Evolutionary conservation across 257 asterid species (phyloP).

Genomic region (Solanum virginianum): DNA sequence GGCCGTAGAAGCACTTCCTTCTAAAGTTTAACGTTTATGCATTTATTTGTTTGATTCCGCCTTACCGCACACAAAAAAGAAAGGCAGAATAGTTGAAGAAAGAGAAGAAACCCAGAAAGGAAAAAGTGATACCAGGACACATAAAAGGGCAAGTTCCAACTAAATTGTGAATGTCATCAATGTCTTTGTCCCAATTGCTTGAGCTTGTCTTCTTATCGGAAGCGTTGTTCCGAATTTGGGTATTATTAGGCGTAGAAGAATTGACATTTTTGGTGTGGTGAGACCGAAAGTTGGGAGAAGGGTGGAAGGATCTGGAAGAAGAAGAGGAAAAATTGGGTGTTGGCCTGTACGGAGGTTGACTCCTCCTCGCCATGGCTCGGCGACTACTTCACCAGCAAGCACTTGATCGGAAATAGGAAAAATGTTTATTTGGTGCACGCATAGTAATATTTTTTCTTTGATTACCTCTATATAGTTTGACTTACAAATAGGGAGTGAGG

Average conservation of each 20-base stretch:
- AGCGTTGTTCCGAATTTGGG: neutral
- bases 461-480: no score
- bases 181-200: neutral
- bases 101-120: neutral
- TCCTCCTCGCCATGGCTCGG: neutral
- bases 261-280: neutral
- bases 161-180: slow-evolving; percentile 10
- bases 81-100: neutral
- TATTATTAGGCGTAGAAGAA: slow-evolving; percentile 2
- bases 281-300: neutral
- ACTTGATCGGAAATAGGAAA: neutral
- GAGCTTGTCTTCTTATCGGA: neutral
- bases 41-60: neutral
- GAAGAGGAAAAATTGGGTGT: neutral
- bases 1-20: neutral
- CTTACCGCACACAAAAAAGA: neutral
- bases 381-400: neutral
- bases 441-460: no score
- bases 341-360: neutral
- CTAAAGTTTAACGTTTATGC: neutral
- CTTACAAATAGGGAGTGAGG: no score
- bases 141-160: slow-evolving; percentile 77
- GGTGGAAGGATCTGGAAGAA: neutral
- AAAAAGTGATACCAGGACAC: slow-evolving; percentile 64
- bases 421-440: no score